These are phyloP conservation scores for Holtermannia corniformis DNA, from an alignment of 768 basidiomycete species.

Conservation along the genomic window DNA sequence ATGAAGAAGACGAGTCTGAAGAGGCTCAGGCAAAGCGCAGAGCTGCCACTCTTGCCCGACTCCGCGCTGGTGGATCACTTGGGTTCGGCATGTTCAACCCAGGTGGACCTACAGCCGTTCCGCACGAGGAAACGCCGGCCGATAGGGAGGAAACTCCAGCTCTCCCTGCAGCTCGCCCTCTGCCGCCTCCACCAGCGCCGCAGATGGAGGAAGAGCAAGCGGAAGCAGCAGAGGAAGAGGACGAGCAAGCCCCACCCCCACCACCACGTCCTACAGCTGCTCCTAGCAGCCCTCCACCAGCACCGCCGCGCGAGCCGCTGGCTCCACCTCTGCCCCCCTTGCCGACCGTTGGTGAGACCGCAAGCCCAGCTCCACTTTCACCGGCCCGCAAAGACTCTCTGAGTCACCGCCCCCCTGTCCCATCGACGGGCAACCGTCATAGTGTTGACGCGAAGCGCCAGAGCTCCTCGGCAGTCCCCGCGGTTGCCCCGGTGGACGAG, in stretches of 20 bases:
- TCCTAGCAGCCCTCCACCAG: slow-evolving; percentile 2
- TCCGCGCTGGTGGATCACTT: slow-evolving; percentile 54
- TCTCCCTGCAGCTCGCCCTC: slow-evolving; percentile 8
- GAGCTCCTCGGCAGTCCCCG: not conserved
- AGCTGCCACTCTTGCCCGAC: slow-evolving; percentile 50
- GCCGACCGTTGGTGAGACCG: not conserved
- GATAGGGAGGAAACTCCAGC: slow-evolving; percentile 47
- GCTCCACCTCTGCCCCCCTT: slow-evolving; percentile 5
- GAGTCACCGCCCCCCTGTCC: slow-evolving; percentile 14
- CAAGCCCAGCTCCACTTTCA: slow-evolving; percentile 1
- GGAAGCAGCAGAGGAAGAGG: slow-evolving; percentile 48
- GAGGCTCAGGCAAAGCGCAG: slow-evolving; percentile 52
- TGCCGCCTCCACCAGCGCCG: slow-evolving; percentile 52
- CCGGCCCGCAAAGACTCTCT: slow-evolving; percentile 16
- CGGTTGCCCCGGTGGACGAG: slow-evolving; percentile 3
- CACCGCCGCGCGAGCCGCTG: slow-evolving; percentile 1
- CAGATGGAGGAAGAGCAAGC: slow-evolving; percentile 48
- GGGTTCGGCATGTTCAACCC: slow-evolving; percentile 50
- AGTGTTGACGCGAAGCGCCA: slow-evolving; percentile 1
- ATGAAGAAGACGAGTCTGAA: slow-evolving; percentile 33
- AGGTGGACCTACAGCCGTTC: slow-evolving; percentile 36
- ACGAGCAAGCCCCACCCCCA: slow-evolving; percentile 22
- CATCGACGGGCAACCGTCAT: slow-evolving; percentile 12
- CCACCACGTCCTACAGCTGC: slow-evolving; percentile 16
- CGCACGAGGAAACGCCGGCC: slow-evolving; percentile 37